Evolutionary conservation across 106 monocot species (phyloP).

Genomic region (Iris macrosiphon): DNA sequence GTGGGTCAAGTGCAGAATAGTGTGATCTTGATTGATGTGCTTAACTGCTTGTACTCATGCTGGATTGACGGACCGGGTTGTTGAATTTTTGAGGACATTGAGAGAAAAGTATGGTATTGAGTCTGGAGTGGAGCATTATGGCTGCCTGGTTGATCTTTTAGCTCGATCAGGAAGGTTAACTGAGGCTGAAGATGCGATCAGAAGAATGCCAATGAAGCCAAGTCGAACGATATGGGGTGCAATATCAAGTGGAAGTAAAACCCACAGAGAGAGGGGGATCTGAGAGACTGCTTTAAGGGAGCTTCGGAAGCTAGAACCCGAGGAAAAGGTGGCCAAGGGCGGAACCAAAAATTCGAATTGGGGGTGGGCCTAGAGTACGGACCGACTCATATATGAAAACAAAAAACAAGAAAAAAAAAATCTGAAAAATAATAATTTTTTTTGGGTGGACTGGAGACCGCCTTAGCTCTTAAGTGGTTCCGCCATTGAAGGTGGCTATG

Average conservation of each 20-base stretch:
- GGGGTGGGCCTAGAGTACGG: no score
- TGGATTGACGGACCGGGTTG: constrained; percentile 45
- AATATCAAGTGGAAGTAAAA: constrained; percentile 43
- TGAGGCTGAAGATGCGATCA: constrained; percentile 36
- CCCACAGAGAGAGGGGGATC: constrained; percentile 19
- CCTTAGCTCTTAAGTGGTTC: no score
- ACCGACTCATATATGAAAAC: no score
- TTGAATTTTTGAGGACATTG: constrained; percentile 41
- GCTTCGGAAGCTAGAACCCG: constrained; percentile 43
- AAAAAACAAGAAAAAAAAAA: no score
- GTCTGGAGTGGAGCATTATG: constrained; percentile 56
- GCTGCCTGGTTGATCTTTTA: constrained; percentile 66
- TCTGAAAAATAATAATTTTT: no score
- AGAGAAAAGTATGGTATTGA: constrained; percentile 28
- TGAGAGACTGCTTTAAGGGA: constrained; percentile 34
- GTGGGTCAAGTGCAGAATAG: constrained; percentile 36
- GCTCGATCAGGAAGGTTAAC: constrained; percentile 47
- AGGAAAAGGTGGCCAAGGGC: no score
- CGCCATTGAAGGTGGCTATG: constrained; percentile 64
- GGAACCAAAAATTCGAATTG: no score
- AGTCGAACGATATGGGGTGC: constrained; percentile 61
- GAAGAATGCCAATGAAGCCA: constrained; percentile 41
- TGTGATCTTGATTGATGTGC: constrained; percentile 55
- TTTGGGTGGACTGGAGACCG: no score
- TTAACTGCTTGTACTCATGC: constrained; percentile 63